Base-by-base conservation (phyloP, 1,284 basidiomycete genomes). In the Ceratobasidium papillatum region DNA sequence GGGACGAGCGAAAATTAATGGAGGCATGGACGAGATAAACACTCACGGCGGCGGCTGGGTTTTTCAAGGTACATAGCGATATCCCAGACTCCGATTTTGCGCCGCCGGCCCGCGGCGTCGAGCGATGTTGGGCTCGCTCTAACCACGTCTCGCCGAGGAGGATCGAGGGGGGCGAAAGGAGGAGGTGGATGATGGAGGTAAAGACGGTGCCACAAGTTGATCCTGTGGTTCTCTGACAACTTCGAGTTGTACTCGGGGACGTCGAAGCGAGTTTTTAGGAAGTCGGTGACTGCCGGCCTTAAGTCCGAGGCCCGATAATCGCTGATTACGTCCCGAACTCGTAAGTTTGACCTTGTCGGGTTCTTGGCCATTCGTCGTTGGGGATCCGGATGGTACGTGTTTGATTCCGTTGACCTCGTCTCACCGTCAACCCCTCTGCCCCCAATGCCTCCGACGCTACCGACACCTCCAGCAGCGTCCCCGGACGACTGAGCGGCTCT, bases 71-170 rank as follows among this genome's bases (percentile, higher is more conserved):
- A 49, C 58, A 72, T 36, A 17, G 58, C 69, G 25, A 25, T 25
- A 38, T 72, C 58, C n/a, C 38, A 58, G 19, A 61, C 30, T 17
- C 56, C 69, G 30, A 59, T 3, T 81, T 82, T 11, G 81, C 81
- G 12, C 81, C 81, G 74, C 79, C 80, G 25, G 12, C 68, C 41
- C 2, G 19, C 1, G 12, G 1, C 11, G 19, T 27, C 22, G 8
- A 1, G 5, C 14, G 38, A 7, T 2, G 69, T 27, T 4, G 69
- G 22, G 30, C 32, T 51, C 27, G 59, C 49, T 3, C 49, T 32
- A 36, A 73, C 30, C 17, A 73, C 58, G 27, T 73, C 47, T 27
- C 45, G 59, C 14, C 47, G 45, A 19, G 25, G 32, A 9, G 58
- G 47, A 19, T 73, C 59, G 36, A 56, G 36, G 22, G 69, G 69